Conservation (phyloP, 306 rosid species). For the Vigna reflexopilosa region DNA sequence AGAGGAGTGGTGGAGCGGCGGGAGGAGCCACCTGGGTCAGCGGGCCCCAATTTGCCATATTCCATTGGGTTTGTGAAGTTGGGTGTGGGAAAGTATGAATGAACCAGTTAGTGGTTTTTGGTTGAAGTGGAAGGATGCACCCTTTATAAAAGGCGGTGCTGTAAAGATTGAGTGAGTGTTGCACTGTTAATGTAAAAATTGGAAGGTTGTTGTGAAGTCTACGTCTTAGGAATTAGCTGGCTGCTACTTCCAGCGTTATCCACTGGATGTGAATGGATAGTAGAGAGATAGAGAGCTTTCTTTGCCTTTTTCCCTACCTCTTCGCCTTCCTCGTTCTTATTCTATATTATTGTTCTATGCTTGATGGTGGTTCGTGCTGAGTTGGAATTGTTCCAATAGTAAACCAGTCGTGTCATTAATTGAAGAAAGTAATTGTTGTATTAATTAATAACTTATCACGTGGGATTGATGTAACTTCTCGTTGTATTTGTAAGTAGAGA, state of each 20-base stretch:
- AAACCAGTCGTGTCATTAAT: not conserved
- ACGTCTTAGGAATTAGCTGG: conserved; percentile 66
- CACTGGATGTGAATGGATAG: conserved; percentile 39
- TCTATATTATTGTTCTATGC: not conserved
- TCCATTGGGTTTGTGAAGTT: conserved; percentile 48
- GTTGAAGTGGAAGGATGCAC: not conserved
- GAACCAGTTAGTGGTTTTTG: not conserved
- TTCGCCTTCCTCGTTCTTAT: not conserved
- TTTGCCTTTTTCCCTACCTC: not conserved
- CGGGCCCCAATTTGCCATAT: conserved; percentile 54
- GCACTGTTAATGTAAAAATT: conserved; percentile 7
- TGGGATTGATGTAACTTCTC: too few relatives aligned
- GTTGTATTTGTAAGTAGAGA: too few relatives aligned
- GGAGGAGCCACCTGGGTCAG: conserved; percentile 58
- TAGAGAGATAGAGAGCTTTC: not conserved
- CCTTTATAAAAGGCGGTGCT: conserved; percentile 26
- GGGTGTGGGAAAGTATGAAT: not conserved
- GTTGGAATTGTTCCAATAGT: not conserved
- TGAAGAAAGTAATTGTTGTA: not conserved
- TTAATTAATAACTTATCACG: not conserved
- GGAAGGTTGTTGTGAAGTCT: conserved; percentile 72
- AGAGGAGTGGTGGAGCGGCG: conserved; percentile 48
- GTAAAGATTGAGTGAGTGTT: not conserved
- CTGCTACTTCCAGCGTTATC: conserved; percentile 54
- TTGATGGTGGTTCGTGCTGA: not conserved